Conservation (phyloP, 192 early-diverging fungal species). For the Cladochytrium replicatum region DNA sequence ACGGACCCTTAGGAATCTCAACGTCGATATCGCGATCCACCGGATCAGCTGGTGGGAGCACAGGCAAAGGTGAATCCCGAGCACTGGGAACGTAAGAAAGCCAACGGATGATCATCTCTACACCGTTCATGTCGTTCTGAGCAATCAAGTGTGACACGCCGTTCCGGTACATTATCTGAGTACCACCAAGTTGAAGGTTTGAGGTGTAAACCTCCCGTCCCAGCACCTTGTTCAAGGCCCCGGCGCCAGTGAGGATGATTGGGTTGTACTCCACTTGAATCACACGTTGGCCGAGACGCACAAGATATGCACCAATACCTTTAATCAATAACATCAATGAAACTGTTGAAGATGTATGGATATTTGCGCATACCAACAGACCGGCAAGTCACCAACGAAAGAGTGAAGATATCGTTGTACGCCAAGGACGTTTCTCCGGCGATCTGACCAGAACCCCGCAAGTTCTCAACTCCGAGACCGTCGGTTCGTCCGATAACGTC, state of each 20-base stretch:
- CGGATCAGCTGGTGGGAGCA: conserved; percentile 48
- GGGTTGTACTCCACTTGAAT: conserved; percentile 98
- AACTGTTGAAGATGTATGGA: background rate
- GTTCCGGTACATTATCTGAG: conserved; percentile 99
- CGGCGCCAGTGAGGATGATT: conserved; percentile 95
- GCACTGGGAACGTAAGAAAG: conserved; percentile 77
- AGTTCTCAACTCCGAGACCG: conserved; percentile 93
- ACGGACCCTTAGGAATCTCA: conserved; percentile 69
- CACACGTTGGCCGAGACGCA: conserved; percentile 93
- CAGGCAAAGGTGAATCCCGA: conserved; percentile 54
- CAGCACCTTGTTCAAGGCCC: conserved; percentile 94
- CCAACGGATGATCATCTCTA: conserved; percentile 89
- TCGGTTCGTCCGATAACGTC: conserved; percentile 80
- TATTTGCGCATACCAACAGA: conserved; percentile 63
- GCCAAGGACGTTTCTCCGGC: conserved; percentile 92
- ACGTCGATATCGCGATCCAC: conserved; percentile 77
- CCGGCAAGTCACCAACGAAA: conserved; percentile 92
- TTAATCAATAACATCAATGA: no score
- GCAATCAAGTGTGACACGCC: conserved; percentile 95
- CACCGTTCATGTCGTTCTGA: conserved; percentile 88
- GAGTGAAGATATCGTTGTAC: conserved; percentile 96
- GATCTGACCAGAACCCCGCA: conserved; percentile 94
- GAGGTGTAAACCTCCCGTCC: conserved; percentile 97
- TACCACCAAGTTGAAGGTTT: conserved; percentile 96
- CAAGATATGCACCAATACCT: conserved; percentile 91